These are phyloP conservation scores for Seiridium unicorne DNA, from an alignment of 2,329 filamentous ascomycete genomes.

Conservation along the genomic window DNA sequence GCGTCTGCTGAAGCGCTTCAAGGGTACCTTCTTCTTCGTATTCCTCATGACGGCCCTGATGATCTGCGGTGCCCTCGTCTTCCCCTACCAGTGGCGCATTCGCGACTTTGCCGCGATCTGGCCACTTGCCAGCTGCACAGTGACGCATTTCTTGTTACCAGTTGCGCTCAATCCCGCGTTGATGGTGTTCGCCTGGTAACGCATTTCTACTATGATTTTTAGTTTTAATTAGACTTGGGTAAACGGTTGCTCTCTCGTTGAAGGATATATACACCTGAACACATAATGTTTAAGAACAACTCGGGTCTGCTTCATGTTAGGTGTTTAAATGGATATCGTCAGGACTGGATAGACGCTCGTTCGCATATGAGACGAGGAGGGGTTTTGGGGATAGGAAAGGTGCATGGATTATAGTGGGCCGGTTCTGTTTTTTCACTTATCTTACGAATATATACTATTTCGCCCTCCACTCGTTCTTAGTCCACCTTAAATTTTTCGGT, in stretches of 20 bases:
- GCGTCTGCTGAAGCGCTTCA: conserved; percentile 27
- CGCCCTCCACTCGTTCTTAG: too few species aligned
- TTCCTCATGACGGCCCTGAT: conserved; percentile 24
- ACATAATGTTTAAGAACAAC: neutral
- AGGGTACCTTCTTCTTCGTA: conserved; percentile 30
- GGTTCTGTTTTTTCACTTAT: too few species aligned
- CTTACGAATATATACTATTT: neutral
- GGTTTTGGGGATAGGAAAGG: neutral
- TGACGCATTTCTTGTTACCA: conserved; percentile 56
- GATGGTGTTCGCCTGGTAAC: conserved; percentile 61
- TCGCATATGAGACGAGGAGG: neutral
- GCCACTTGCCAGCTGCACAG: conserved; percentile 50
- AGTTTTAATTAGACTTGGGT: too few species aligned
- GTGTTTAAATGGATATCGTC: neutral
- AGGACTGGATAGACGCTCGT: neutral
- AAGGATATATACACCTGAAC: neutral
- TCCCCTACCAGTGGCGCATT: conserved; percentile 51
- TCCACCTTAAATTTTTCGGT: too few species aligned
- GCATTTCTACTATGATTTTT: too few species aligned
- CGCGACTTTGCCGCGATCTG: conserved; percentile 57
- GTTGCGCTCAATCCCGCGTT: conserved; percentile 61
- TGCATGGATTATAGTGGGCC: too few species aligned
- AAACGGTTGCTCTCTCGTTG: neutral
- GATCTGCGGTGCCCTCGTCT: conserved; percentile 23
- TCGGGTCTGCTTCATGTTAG: neutral